A percentile compares a stretch with the other conserved stretches of the same genome.
phyloP scores from a whole-genome alignment of 495 filamentous ascomycete species.

The Aspergillus heteromorphus region DNA sequence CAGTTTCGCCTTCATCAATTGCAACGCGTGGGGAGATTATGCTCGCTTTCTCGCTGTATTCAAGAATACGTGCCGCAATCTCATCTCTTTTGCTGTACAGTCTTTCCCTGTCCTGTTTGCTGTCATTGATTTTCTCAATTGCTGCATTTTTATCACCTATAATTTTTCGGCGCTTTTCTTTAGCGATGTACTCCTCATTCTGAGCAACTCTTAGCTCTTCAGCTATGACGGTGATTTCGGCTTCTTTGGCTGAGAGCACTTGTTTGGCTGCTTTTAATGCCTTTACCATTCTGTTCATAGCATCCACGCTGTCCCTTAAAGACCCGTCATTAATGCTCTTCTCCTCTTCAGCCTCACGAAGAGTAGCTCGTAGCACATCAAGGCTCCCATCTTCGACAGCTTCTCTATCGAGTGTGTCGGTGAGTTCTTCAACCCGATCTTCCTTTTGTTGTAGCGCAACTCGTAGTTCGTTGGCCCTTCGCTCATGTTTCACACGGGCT shows the following conservation, averaged over 20 bases:
- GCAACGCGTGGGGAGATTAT: slow-evolving; percentile 55
- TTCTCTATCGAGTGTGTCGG: slow-evolving; percentile 54
- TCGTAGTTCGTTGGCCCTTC: slow-evolving; percentile 43
- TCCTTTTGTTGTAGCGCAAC: slow-evolving; percentile 53
- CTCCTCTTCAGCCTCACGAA: slow-evolving; percentile 50
- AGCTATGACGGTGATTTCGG: slow-evolving; percentile 33
- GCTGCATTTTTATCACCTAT: slow-evolving; percentile 64
- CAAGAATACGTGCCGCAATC: slow-evolving; percentile 39
- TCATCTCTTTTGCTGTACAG: slow-evolving; percentile 44
- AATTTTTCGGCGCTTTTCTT: slow-evolving; percentile 45
- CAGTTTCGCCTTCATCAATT: slow-evolving; percentile 64
- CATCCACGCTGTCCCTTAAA: slow-evolving; percentile 47
- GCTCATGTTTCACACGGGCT: slow-evolving; percentile 37
- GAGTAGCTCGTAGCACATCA: slow-evolving; percentile 49
- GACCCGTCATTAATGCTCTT: slow-evolving; percentile 37
- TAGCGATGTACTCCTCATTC: slow-evolving; percentile 46
- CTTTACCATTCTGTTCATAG: slow-evolving; percentile 45
- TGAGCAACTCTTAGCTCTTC: slow-evolving; percentile 51
- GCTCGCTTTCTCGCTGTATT: slow-evolving; percentile 54
- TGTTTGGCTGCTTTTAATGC: slow-evolving; percentile 35
- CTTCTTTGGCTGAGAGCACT: slow-evolving; percentile 35
- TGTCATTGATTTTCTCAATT: slow-evolving; percentile 44
- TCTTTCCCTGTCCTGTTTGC: slow-evolving; percentile 40
- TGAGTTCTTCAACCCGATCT: slow-evolving; percentile 51
- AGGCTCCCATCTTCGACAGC: slow-evolving; percentile 57